Evolutionary conservation across 2,329 filamentous ascomycete genomes (phyloP).

Genomic region (Apiospora rasikravindrae): DNA sequence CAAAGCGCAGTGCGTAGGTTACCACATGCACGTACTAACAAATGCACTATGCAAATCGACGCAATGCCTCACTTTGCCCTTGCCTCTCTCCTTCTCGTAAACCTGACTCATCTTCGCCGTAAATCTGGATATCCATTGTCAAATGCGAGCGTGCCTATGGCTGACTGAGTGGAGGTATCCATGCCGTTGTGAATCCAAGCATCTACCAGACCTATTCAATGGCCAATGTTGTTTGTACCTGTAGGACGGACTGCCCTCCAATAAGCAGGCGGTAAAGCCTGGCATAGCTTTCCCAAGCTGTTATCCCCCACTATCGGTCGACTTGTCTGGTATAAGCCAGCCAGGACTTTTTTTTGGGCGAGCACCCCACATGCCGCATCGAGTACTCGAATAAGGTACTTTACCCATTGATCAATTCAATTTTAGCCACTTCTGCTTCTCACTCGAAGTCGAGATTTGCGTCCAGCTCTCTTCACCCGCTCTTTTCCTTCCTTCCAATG

Average conservation of each 20-base stretch:
- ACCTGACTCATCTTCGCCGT: neutral
- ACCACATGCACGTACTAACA: neutral
- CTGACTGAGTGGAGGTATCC: neutral
- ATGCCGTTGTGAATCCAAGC: neutral
- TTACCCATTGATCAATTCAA: neutral
- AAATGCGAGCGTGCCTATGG: neutral
- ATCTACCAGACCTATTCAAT: no score
- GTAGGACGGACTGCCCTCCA: neutral
- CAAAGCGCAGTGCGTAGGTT: neutral
- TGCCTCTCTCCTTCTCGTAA: neutral
- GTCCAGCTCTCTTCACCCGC: neutral
- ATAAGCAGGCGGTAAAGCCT: conserved; percentile 8
- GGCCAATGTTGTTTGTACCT: no score
- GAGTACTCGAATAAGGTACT: neutral
- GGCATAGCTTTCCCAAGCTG: neutral
- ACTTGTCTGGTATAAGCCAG: neutral
- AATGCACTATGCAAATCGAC: neutral
- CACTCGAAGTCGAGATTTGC: neutral
- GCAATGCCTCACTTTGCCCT: neutral
- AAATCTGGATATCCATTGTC: neutral
- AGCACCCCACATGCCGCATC: conserved; percentile 11
- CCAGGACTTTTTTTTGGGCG: conserved; percentile 13
- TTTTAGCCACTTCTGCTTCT: neutral
- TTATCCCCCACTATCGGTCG: conserved; percentile 5
- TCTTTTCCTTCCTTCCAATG: conserved; percentile 17